phyloP scores from a whole-genome alignment of 257 asterid genomes.

The Henckelia pumila region DNA sequence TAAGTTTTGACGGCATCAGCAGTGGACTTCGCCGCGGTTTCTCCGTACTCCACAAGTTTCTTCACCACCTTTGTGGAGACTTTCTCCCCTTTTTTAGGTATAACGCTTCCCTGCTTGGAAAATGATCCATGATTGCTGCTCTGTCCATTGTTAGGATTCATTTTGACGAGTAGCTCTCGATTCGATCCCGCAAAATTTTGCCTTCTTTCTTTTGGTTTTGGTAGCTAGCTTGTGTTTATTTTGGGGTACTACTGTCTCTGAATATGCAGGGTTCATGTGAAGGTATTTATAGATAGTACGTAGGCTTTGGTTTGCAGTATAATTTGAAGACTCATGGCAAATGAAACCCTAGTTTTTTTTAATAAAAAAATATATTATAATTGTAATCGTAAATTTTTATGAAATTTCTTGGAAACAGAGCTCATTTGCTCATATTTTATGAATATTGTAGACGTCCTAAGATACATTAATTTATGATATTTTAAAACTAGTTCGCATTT shows the following conservation, averaged over 20 bases:
- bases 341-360: too few species aligned
- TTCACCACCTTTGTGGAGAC: constrained; percentile 30
- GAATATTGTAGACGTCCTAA: too few species aligned
- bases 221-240: not conserved
- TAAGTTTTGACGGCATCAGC: constrained; percentile 24
- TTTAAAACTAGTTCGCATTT: too few species aligned
- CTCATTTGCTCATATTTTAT: too few species aligned
- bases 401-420: too few species aligned
- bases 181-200: not conserved
- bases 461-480: too few species aligned
- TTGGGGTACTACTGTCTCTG: not conserved
- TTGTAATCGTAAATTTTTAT: too few species aligned
- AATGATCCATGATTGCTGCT: not conserved
- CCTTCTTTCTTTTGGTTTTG: not conserved
- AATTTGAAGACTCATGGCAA: too few species aligned
- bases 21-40: constrained; percentile 15
- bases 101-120: constrained; percentile 11
- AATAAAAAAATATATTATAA: too few species aligned
- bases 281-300: not conserved
- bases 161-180: not conserved
- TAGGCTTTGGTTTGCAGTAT: too few species aligned
- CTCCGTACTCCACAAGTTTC: constrained; percentile 10
- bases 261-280: not conserved
- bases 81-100: constrained; percentile 20
- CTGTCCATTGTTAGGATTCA: constrained; percentile 15